Base-by-base conservation (phyloP, 805 yeast species). In the Candida ortonii region DNA sequence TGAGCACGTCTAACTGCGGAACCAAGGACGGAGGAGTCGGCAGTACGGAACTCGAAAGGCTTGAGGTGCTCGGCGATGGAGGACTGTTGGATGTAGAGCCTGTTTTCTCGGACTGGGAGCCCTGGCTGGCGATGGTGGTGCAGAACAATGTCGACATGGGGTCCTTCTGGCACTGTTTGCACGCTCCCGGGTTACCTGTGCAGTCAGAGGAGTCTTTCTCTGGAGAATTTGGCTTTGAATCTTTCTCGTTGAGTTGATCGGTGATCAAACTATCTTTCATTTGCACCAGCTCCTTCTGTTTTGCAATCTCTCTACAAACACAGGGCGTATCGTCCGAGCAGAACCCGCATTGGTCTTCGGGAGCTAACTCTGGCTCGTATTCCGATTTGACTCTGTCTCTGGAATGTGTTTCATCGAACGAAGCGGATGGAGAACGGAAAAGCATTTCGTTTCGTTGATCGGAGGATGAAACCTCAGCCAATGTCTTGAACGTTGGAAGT, bases 281-380 rank as follows among this genome's bases (percentile, higher is more conserved):
- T 21, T 49, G 53, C 3, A 46, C 46, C 31, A 52, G 25, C 22
- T 50, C 49, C 31, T 52, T 73, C 50, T 71, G 77, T 46, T 68
- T 66, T 3, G 78, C 80, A 12, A 76, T 84, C 47, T 87, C 96
- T 17, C 90, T 76, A 57, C 97, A 90, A 2, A 90, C 84, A 61
- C 97, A 90, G 2, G 95, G 89, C 0, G 95, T 80, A 47, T 80
- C 93, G 47, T 85, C 95, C 0, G 95, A 77, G 54, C 97, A 90
- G 59, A 90, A 89, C 0, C 97, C 97, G 61, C 97, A 90, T 39
- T 83, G 77, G 46, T 84, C 94, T 40, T 57, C 59, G 6, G 60
- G 56, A 1, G 56, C 39, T 25, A 47, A 38, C n/a, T 70, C 67
- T 6, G 77, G 73, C 1, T 75, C 71, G 23, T 61, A 60, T 31